Evolutionary conservation across 345 rosid species (phyloP), one percentile per base, ranked within the genome.

Genomic region (Populus simonii): DNA sequence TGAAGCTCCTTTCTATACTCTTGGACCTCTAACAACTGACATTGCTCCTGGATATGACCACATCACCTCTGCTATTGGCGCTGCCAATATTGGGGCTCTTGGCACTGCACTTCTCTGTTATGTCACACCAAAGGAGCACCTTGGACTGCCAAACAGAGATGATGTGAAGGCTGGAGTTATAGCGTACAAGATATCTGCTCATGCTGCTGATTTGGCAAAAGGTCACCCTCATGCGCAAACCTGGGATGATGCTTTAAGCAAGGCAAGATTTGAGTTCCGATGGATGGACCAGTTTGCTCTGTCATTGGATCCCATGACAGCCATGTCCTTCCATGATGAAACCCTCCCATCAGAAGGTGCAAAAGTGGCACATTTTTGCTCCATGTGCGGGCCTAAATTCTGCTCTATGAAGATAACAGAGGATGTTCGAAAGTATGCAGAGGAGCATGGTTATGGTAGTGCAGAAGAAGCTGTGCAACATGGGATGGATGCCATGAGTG

Each of bases 401-500:
- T 96, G 99, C 89, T 96, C 99, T 13, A 96, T 96, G 99, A 96
- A 90, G 98, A 96, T 94, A 86, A 96, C 98, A 7, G 99, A 96
- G 88, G 98, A 96, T 76, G 94, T 96, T 78, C 83, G 99, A 31
- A 96, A 89, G 86, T 96, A 94, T 76, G 98, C 98, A 38, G 97
- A 93, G 85, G 93, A 92, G 88, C 95, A 96, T 83, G 98, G 98
- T 76, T 93, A 96, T 82, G 98, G 97, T 33, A 89, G 74, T 78
- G 89, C 92, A 8, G 99, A 94, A 78, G 99, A 96, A 90, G 99
- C 98, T 22, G 83, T 92, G 68, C 87, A 78, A 74, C 89, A 75
- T 22, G 98, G 99, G 61, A 96, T 94, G 99, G 93, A 92, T 68
- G 92, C 96, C 80, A 96, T 92, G 99, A 96, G 98, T 73, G 97